phyloP scores from a whole-genome alignment of 139 green algal species.

The Auxenochlorella pyrenoidosa region DNA sequence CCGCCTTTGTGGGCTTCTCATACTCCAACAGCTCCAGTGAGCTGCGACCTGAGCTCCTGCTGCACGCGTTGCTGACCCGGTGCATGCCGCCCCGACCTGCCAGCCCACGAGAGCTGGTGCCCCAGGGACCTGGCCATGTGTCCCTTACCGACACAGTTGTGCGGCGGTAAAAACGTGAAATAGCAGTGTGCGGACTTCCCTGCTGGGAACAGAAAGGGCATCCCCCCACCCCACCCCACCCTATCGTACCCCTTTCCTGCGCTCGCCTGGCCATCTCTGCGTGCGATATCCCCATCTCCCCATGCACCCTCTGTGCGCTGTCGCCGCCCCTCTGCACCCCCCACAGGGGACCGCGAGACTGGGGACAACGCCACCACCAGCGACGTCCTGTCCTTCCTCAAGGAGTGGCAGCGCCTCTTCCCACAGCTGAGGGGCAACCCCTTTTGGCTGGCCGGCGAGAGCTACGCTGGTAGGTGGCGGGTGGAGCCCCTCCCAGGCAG shows the following conservation, averaged over 20 bases:
- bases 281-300: too few relatives aligned
- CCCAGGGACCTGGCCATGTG: too few relatives aligned
- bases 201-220: too few relatives aligned
- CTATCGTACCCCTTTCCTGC: too few relatives aligned
- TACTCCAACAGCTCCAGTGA: not conserved
- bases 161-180: too few relatives aligned
- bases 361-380: not conserved
- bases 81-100: too few relatives aligned
- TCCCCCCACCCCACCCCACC: too few relatives aligned
- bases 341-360: not conserved
- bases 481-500: not conserved
- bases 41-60: not conserved
- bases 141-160: too few relatives aligned
- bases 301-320: not conserved
- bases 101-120: too few relatives aligned
- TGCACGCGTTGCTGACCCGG: too few relatives aligned
- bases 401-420: not conserved
- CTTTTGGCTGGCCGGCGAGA: slow-evolving; percentile 9
- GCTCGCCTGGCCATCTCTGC: too few relatives aligned
- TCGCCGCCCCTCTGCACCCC: not conserved
- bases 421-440: not conserved
- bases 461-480: not conserved
- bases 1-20: not conserved
- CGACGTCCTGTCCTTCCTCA: not conserved
- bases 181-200: too few relatives aligned